Base-by-base conservation (phyloP, 176 grass and related monocot genomes). In the Aechmea fasciata region DNA sequence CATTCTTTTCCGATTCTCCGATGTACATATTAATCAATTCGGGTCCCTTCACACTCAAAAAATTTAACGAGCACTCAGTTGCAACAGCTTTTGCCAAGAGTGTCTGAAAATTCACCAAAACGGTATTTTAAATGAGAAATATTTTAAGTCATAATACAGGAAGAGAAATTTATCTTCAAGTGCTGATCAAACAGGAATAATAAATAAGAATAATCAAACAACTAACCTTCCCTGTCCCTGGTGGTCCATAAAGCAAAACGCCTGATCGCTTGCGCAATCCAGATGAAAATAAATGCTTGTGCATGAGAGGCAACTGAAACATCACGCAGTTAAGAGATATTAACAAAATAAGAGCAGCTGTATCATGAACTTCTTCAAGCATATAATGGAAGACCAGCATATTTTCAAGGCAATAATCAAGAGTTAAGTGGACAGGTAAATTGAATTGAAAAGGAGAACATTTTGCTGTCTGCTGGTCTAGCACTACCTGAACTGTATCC, bases 1-100 rank as follows among this genome's bases (percentile, higher is more conserved):
- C 93, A 79, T 97, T 97, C 68, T 92, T 92, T 81, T 97, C 93
- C 20, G 93, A 97, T 90, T 97, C 93, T 72, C 93, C 93, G 74
- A 97, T 88, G 59, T 97, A 97, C 93, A 97, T 97, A 55, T 97
- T 92, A 63, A 97, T 97, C 67, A 97, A 49, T 70, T 97, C 89
- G 22, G 93, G 93, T 64, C 93, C 93, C 80, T 97, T 97, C 49
- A 97, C 93, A 48, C 89, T 92, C 52, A 93, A 75, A 85, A 93
- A 97, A 75, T 93, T 92, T 50, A 93, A 85, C 57, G 87, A 97
- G 75, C 86, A 97, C 52, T 97, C 94, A 14, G 87, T 97, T 64
- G 94, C 94, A 64, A 97, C 94, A 57, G 94, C 94, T 87, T 97
- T 93, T 49, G 87, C 94, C 72, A 93, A 77, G 64, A 97, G 82